phyloP scores from a whole-genome alignment of 2,329 filamentous ascomycete genomes.

The Pseudogymnoascus destructans region DNA sequence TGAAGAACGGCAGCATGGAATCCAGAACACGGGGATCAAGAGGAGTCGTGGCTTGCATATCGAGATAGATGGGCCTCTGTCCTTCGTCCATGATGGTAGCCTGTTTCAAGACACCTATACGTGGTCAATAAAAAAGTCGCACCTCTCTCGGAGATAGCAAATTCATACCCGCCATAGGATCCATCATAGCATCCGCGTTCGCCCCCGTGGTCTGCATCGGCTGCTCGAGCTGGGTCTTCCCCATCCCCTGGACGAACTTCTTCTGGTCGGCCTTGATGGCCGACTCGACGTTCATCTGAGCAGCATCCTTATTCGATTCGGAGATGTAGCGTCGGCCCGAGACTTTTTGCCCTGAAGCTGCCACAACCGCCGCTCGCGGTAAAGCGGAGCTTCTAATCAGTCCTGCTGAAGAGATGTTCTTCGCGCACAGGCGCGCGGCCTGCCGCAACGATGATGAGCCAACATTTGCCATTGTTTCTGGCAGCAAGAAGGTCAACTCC shows the following conservation, averaged over 20 bases:
- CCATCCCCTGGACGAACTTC: constrained; percentile 49
- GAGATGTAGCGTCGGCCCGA: constrained; percentile 62
- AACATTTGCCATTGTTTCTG: constrained; percentile 21
- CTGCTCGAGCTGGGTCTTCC: constrained; percentile 22
- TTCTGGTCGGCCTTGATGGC: constrained; percentile 79
- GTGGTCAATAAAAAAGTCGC: constrained; percentile 17
- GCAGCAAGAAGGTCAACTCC: background rate
- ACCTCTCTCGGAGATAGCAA: constrained; percentile 10
- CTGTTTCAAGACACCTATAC: constrained; percentile 67
- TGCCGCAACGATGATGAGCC: constrained; percentile 24
- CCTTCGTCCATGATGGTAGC: constrained; percentile 89
- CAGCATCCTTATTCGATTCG: constrained; percentile 64
- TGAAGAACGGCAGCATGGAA: constrained; percentile 90
- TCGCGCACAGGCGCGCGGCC: constrained; percentile 24
- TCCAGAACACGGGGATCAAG: constrained; percentile 90
- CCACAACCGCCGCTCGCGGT: constrained; percentile 17
- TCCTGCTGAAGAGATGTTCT: constrained; percentile 17
- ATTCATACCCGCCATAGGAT: constrained; percentile 56
- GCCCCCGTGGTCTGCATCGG: constrained; percentile 19
- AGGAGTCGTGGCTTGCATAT: constrained; percentile 96
- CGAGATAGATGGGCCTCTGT: constrained; percentile 86
- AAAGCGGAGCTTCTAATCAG: constrained; percentile 19
- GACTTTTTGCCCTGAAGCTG: constrained; percentile 15
- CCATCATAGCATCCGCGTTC: constrained; percentile 50
- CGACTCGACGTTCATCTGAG: constrained; percentile 70